A percentile compares a stretch with the other conserved stretches of the same genome.
These are phyloP conservation scores for Chlamydomonas sphaeroides DNA, from an alignment of 139 green algal species.

Conservation along the genomic window DNA sequence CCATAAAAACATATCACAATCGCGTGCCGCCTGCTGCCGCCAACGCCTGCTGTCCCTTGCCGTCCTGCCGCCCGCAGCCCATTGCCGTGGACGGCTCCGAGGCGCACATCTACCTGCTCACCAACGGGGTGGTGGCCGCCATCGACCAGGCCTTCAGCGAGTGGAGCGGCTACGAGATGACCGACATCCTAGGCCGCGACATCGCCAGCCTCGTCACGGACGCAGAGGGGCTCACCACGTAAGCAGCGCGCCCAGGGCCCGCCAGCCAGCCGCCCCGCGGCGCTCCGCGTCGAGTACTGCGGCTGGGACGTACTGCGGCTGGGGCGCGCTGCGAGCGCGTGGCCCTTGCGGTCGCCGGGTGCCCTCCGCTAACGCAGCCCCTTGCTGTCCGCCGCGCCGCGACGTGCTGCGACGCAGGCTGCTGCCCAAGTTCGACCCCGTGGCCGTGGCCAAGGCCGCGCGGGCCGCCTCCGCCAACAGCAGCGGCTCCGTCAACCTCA, in stretches of 20 bases:
- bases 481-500: neutral
- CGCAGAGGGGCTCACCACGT: constrained; percentile 3
- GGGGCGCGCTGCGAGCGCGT: too few relatives aligned
- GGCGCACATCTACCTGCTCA: constrained; percentile 31
- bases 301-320: too few relatives aligned
- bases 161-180: constrained; percentile 23
- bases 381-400: neutral
- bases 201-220: constrained; percentile 1
- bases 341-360: too few relatives aligned
- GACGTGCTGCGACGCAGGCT: neutral
- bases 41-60: too few relatives aligned
- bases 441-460: neutral
- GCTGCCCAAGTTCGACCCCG: constrained; percentile 19
- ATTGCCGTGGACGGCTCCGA: neutral
- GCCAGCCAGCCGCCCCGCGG: too few relatives aligned
- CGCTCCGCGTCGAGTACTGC: too few relatives aligned
- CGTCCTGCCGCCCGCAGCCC: neutral
- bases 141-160: constrained; percentile 36
- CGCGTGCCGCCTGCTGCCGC: too few relatives aligned
- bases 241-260: too few relatives aligned
- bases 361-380: too few relatives aligned
- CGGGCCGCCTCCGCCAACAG: neutral
- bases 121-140: constrained; percentile 8
- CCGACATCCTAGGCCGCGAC: constrained; percentile 26
- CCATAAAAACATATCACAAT: too few relatives aligned